Evolutionary conservation across 2,329 filamentous ascomycete genomes (phyloP).

Genomic region (Cladorrhinum sp.): DNA sequence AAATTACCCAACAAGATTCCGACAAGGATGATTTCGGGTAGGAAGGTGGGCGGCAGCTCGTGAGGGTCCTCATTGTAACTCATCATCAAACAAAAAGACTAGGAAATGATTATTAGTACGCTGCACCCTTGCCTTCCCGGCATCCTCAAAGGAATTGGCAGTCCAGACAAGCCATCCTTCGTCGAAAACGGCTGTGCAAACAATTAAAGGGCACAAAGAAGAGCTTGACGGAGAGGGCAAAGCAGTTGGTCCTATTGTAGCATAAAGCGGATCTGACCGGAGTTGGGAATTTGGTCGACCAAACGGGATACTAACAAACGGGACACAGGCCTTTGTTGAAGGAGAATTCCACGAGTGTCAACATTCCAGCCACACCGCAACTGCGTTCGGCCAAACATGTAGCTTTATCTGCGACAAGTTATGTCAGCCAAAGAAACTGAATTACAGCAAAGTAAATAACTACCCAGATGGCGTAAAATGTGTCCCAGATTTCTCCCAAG

Average conservation of each 20-base stretch:
- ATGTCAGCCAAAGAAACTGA: too few relatives aligned
- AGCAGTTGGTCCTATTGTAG: not conserved
- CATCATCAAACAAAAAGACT: not conserved
- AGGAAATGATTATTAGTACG: not conserved
- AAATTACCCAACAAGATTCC: not conserved
- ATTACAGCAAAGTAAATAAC: too few relatives aligned
- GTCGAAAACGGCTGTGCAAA: not conserved
- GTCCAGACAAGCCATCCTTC: not conserved
- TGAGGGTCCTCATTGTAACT: not conserved
- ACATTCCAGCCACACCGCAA: not conserved
- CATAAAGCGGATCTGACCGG: not conserved
- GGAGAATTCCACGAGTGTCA: not conserved
- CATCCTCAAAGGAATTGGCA: not conserved
- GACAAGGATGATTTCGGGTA: not conserved
- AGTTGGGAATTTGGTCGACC: not conserved
- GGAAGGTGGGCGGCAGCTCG: not conserved
- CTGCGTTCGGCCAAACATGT: not conserved
- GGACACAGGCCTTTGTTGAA: not conserved
- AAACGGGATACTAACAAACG: not conserved
- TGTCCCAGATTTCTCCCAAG: too few relatives aligned
- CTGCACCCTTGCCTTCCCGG: not conserved
- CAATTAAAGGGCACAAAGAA: not conserved
- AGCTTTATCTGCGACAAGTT: not conserved
- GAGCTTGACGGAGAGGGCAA: not conserved
- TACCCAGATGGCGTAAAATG: too few relatives aligned